phyloP scores from a whole-genome alignment of 108 stramenopile genomes.

The Cyclotella baltica region DNA sequence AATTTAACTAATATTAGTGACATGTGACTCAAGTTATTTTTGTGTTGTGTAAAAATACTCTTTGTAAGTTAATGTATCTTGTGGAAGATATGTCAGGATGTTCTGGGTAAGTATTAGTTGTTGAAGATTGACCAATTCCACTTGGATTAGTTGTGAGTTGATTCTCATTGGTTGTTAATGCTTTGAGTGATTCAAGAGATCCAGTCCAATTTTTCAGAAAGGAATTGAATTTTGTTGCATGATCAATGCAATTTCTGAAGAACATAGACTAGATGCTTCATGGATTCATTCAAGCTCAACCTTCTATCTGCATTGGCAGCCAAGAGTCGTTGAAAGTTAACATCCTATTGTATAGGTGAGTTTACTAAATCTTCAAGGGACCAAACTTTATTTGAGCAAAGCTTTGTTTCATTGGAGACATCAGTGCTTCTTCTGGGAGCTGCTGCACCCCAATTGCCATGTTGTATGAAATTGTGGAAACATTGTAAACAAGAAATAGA shows the following conservation, averaged over 20 bases:
- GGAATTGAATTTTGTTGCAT: constrained; percentile 31
- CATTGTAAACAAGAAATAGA: constrained; percentile 21
- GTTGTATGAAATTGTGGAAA: constrained; percentile 37
- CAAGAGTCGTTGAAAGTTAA: constrained; percentile 5
- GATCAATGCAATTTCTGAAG: constrained; percentile 35
- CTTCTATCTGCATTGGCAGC: constrained; percentile 30
- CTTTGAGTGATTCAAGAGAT: constrained; percentile 14
- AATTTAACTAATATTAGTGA: constrained; percentile 35
- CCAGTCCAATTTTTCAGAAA: constrained; percentile 31
- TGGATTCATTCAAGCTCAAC: constrained; percentile 11
- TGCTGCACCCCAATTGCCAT: constrained; percentile 7
- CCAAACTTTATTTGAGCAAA: constrained; percentile 24
- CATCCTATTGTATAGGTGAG: not conserved
- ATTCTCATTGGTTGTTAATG: constrained; percentile 42
- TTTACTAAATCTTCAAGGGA: not conserved
- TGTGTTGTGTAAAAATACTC: constrained; percentile 37
- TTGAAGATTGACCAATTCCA: constrained; percentile 33
- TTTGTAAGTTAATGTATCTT: constrained; percentile 30
- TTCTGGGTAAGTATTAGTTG: constrained; percentile 32
- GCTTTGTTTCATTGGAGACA: constrained; percentile 18
- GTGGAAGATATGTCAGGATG: constrained; percentile 31
- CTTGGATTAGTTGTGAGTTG: constrained; percentile 20
- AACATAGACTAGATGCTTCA: constrained; percentile 23
- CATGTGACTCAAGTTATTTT: constrained; percentile 39
- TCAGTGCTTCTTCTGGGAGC: not conserved